Evolutionary conservation across 2,329 filamentous ascomycete genomes (phyloP), one percentile per base, ranked within the genome.

Genomic region (Arthroderma sp.): DNA sequence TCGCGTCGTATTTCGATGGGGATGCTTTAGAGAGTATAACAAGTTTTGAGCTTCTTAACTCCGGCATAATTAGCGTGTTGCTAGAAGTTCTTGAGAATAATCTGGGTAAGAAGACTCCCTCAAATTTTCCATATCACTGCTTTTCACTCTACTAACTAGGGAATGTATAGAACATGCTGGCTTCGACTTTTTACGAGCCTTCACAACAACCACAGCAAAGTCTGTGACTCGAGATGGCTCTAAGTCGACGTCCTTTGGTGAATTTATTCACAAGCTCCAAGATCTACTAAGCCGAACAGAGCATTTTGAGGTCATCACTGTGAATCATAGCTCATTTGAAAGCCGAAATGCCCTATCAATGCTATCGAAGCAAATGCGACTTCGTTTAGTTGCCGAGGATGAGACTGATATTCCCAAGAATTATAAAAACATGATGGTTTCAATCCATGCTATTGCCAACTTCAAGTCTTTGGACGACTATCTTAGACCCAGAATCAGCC

Each of bases 391-490:
- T 33, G 89, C 91, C 1, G 88, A 94, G 53, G 88, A 93, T 1
- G 46, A 49, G 22, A 48, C 49, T 1, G 48, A 51, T 34, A 91
- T 98, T 48, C 91, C 91, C 11, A 75, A 80, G 32, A 73, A 82
- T 0, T 96, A 94, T 59, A 78, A 85, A 22, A 94, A 89, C 53
- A 93, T 98, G 51, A 95, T 95, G 83, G 91, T 98, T 1, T 94
- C 87, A 0, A 98, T 98, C 46, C 91, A 98, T 61, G 91, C 91
- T 10, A 96, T 98, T 57, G 89, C 91, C 2, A 96, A 88, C 0
- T 96, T 98, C 70, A 96, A 95, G 62, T 85, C 89, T 0, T 69
- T 98, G 27, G 91, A 96, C 58, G 91, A 98, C 60, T 98, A 96
- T 61, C 72, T 98, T 37, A 81, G 91, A 33, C 91, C 91, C 5